Conservation (phyloP, 2,329 filamentous ascomycete genomes). For the Neofusicoccum umdonicola region DNA sequence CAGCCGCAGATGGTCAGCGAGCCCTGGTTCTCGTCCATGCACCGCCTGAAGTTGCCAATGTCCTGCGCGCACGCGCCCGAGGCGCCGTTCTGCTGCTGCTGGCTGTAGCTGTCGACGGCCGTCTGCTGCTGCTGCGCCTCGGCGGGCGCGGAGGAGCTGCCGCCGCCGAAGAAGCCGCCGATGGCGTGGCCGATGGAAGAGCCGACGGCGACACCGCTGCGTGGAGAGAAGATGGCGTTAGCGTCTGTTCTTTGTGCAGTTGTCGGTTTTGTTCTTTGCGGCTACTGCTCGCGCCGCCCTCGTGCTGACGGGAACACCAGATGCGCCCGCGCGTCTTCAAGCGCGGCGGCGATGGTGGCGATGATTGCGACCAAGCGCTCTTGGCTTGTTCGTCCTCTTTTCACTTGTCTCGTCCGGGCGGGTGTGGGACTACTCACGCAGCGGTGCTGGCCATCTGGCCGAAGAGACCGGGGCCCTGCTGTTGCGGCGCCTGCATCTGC, state of each 20-base stretch:
- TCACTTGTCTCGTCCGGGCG: not conserved
- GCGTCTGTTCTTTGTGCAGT: too few relatives aligned
- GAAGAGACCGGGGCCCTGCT: conserved; percentile 78
- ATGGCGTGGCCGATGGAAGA: conserved; percentile 94
- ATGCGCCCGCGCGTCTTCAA: too few relatives aligned
- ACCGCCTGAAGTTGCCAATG: conserved; percentile 83
- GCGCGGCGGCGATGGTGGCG: not conserved
- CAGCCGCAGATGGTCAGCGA: conserved; percentile 95
- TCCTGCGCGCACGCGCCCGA: conserved; percentile 65
- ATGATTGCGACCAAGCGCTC: not conserved
- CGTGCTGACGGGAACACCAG: too few relatives aligned
- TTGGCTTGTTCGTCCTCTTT: not conserved
- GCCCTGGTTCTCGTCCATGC: conserved; percentile 92
- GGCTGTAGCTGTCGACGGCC: conserved; percentile 49
- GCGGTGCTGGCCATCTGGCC: conserved; percentile 97
- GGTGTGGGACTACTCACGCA: conserved; percentile 65
- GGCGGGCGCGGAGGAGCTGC: conserved; percentile 56
- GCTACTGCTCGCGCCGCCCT: too few relatives aligned
- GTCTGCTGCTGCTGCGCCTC: conserved; percentile 37
- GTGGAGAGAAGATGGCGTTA: not conserved
- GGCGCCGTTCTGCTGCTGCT: conserved; percentile 39
- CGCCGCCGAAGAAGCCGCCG: conserved; percentile 81
- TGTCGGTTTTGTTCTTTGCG: too few relatives aligned
- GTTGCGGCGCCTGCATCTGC: conserved; percentile 49
- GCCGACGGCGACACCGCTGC: conserved; percentile 91